phyloP scores from a whole-genome alignment of 2,329 filamentous ascomycete genomes.

The Neopestalotiopsis clavispora region DNA sequence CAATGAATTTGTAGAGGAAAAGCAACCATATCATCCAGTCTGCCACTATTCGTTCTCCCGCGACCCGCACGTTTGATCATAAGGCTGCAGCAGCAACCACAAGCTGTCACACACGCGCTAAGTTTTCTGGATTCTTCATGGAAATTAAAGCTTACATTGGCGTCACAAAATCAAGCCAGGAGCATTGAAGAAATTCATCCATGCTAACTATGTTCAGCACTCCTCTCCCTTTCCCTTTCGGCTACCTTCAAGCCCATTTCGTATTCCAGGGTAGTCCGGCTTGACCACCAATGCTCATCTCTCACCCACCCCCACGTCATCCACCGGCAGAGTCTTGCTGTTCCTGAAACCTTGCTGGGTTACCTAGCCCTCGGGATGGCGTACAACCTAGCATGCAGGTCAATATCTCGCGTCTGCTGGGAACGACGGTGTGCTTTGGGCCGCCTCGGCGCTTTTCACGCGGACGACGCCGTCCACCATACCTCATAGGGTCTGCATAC shows the following conservation, averaged over 20 bases:
- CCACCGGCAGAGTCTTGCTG: neutral
- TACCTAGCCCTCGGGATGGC: neutral
- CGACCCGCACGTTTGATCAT: neutral
- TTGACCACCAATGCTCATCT: neutral
- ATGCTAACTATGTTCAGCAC: neutral
- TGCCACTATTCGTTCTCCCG: neutral
- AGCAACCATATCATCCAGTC: neutral
- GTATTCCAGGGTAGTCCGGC: neutral
- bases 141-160: neutral
- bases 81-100: neutral
- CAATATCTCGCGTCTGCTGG: neutral
- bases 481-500: neutral
- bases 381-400: neutral
- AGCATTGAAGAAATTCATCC: neutral
- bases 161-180: neutral
- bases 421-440: neutral
- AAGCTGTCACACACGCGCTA: neutral
- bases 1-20: neutral
- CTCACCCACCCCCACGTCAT: neutral
- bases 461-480: constrained; percentile 1
- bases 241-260: neutral
- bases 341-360: neutral
- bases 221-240: neutral
- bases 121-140: neutral
- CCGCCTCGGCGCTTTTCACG: neutral